These are phyloP conservation scores for Monilinia laxa DNA, from an alignment of 2,329 filamentous ascomycete genomes.

Conservation along the genomic window DNA sequence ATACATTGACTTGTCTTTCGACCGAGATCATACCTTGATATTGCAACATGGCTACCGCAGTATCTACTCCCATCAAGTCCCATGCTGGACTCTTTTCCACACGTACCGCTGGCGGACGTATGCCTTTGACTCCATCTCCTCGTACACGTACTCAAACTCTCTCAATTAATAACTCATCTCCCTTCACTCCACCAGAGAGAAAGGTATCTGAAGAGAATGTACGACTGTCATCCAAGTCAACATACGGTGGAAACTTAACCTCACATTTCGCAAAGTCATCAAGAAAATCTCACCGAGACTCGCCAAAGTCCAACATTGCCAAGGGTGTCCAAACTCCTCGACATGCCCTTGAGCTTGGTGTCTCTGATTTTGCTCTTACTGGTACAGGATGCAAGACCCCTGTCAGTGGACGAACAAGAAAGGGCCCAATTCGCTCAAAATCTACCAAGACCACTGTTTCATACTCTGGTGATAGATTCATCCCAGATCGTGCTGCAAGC, in stretches of 20 bases:
- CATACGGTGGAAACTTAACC: slow-evolving; percentile 77
- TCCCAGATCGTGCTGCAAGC: slow-evolving; percentile 88
- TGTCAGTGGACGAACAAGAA: slow-evolving; percentile 54
- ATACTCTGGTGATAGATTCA: slow-evolving; percentile 83
- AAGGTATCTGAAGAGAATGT: slow-evolving; percentile 54
- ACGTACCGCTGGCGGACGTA: slow-evolving; percentile 89
- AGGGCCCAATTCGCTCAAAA: slow-evolving; percentile 54
- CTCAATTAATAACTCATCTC: slow-evolving; percentile 63
- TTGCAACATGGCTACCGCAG: slow-evolving; percentile 74
- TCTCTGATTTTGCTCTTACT: slow-evolving; percentile 88
- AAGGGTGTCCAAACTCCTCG: slow-evolving; percentile 72
- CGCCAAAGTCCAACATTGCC: slow-evolving; percentile 95
- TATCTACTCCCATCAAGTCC: slow-evolving; percentile 93
- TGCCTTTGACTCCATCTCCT: slow-evolving; percentile 92
- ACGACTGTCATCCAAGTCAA: slow-evolving; percentile 60
- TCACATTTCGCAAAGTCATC: slow-evolving; percentile 72
- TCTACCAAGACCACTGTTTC: slow-evolving; percentile 72
- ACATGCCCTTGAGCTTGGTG: slow-evolving; percentile 79
- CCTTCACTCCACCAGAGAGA: slow-evolving; percentile 68
- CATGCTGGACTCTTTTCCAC: slow-evolving; percentile 89
- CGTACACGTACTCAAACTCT: slow-evolving; percentile 57
- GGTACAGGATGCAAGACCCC: slow-evolving; percentile 76
- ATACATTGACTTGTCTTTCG: slow-evolving; percentile 53
- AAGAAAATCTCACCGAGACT: slow-evolving; percentile 72
- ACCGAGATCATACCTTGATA: slow-evolving; percentile 45